Base-by-base conservation (phyloP, 2,329 filamentous ascomycete genomes). In the Drechslerella dactyloides region DNA sequence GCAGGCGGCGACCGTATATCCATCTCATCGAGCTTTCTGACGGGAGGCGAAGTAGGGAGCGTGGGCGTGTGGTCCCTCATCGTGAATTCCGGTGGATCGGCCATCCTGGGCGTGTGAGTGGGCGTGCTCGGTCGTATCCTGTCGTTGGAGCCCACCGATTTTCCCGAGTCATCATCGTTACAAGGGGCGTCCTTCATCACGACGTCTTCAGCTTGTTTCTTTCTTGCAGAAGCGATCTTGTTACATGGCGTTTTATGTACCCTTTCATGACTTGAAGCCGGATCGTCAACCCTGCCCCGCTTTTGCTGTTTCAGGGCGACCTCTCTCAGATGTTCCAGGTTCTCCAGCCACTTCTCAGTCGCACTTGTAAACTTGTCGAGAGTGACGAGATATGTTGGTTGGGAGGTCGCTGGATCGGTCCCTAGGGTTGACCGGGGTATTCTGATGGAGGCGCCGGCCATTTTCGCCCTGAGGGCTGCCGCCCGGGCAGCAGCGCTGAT, bases 181-280 rank as follows among this genome's bases (percentile, higher is more conserved):
- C 53, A 52, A 58, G 69, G 58, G 35, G 57, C 69, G 60, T 62
- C 69, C 62, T 73, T 68, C 69, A 73, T 73, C 61, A 73, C 57
- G 57, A 73, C 62, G 69, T 73, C 69, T 68, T 68, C 62, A 68
- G 61, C 62, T 66, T 58, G 48, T 61, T 62, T 66, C 58, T 58
- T 73, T 52, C 51, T 58, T 48, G 66, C 68, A 72, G 27, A 33
- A 33, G 60, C 60, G 35, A 72, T 51, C 64, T 72, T 72, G 66
- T 73, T 57, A 59, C 56, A 53, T 62, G 69, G 69, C 61, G 55
- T 68, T 68, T 68, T 73, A 68, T 73, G 69, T 68, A 73, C 69
- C 61, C 69, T 66, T 68, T 73, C 69, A 62, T 73, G 60, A 63
- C 61, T 54, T 63, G 62, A 57, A 21, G 56, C 61, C 51, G 56